Evolutionary conservation across 768 basidiomycete species (phyloP).

Genomic region (Suillus subaureus): DNA sequence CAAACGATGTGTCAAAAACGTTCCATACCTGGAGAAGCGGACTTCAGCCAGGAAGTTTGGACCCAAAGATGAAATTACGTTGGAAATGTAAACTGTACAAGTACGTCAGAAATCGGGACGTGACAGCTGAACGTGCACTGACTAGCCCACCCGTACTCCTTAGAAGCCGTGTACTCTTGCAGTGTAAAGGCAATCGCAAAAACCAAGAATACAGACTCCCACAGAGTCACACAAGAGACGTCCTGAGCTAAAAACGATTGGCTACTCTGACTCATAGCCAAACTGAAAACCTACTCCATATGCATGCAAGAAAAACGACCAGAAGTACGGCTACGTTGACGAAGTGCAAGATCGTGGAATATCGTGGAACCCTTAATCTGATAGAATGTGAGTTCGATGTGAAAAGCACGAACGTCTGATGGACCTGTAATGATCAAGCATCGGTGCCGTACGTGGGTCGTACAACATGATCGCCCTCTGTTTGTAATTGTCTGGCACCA

Average conservation of each 20-base stretch:
- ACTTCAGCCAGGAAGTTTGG: slow-evolving; percentile 7
- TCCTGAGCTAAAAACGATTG: slow-evolving; percentile 53
- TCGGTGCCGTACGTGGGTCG: slow-evolving; percentile 62
- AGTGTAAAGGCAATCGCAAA: slow-evolving; percentile 78
- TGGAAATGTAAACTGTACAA: slow-evolving; percentile 74
- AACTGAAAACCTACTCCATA: slow-evolving; percentile 57
- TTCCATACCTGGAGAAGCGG: slow-evolving; percentile 77
- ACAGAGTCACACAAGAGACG: slow-evolving; percentile 48
- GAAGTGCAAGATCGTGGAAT: slow-evolving; percentile 77
- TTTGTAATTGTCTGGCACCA: slow-evolving; percentile 92
- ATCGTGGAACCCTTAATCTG: slow-evolving; percentile 82
- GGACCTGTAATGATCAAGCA: slow-evolving; percentile 84
- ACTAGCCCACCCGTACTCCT: slow-evolving; percentile 89
- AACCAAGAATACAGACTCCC: slow-evolving; percentile 75
- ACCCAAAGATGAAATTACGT: slow-evolving; percentile 45
- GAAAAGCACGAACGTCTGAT: slow-evolving; percentile 9
- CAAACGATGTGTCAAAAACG: slow-evolving; percentile 79
- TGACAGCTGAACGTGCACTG: slow-evolving; percentile 35
- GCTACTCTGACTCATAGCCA: background rate
- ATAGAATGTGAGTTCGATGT: slow-evolving; percentile 7
- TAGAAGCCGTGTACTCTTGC: slow-evolving; percentile 86
- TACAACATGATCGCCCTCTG: slow-evolving; percentile 74
- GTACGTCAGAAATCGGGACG: slow-evolving; percentile 7
- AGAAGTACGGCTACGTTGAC: slow-evolving; percentile 72
- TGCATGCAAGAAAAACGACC: slow-evolving; percentile 70